These are phyloP conservation scores for Ophiocordyceps camponoti-floridani DNA, from an alignment of 2,329 filamentous ascomycete species.

Conservation along the genomic window DNA sequence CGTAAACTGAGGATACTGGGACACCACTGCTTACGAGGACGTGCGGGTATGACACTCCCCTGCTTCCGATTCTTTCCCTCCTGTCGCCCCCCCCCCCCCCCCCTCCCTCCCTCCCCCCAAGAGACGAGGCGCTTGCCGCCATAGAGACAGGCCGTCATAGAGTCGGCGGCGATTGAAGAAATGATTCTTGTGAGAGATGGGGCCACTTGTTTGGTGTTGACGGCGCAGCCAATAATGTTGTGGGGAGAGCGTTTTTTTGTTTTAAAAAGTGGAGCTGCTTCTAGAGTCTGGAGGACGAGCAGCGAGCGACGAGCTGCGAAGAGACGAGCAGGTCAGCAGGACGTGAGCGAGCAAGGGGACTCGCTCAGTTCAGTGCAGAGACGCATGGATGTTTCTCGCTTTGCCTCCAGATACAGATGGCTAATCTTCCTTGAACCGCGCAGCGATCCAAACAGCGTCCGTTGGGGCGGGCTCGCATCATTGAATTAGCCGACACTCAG, in stretches of 20 bases:
- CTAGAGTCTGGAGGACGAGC: too few relatives aligned
- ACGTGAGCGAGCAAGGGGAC: background rate
- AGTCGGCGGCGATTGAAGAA: constrained; percentile 1
- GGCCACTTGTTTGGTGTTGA: background rate
- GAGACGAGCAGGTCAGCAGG: background rate
- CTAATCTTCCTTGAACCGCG: background rate
- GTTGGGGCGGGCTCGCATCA: constrained; percentile 2
- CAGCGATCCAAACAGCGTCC: background rate
- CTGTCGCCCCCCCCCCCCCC: background rate
- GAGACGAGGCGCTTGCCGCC: background rate
- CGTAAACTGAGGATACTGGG: constrained; percentile 12
- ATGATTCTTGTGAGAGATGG: constrained; percentile 1
- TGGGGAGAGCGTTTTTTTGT: background rate
- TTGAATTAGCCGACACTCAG: constrained; percentile 3
- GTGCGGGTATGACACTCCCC: constrained; percentile 14
- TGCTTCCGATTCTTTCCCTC: constrained; percentile 9
- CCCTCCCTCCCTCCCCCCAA: background rate
- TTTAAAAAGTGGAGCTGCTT: background rate
- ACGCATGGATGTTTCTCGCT: background rate
- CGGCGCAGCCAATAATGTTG: background rate
- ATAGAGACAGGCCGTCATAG: background rate
- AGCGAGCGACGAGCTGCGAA: background rate
- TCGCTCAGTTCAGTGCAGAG: too few relatives aligned
- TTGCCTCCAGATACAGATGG: background rate
- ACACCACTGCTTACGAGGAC: constrained; percentile 3